Evolutionary conservation across 1,284 basidiomycete genomes (phyloP).

Genomic region (Leucocoprinus gongylophorus): DNA sequence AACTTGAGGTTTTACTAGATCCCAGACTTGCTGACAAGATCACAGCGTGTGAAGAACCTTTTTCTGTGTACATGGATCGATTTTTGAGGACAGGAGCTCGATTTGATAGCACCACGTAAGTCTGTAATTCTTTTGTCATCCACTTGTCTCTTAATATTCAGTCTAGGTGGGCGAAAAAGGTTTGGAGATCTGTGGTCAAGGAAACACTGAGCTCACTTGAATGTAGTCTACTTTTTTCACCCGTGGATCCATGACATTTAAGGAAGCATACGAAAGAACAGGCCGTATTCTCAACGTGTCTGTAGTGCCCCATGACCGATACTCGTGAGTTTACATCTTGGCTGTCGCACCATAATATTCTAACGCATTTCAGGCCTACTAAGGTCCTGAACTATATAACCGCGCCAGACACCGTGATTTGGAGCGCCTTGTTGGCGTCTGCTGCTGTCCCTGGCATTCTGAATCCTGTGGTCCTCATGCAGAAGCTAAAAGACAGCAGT

Average conservation of each 20-base stretch:
- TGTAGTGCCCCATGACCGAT: slow-evolving; percentile 91
- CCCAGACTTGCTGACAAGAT: slow-evolving; percentile 84
- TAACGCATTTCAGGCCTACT: slow-evolving; percentile 58
- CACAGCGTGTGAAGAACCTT: slow-evolving; percentile 86
- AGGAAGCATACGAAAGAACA: slow-evolving; percentile 90
- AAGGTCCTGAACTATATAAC: slow-evolving; percentile 96
- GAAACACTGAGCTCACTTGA: not conserved
- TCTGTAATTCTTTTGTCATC: slow-evolving; percentile 2
- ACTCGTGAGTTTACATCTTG: slow-evolving; percentile 55
- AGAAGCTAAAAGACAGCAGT: slow-evolving; percentile 79
- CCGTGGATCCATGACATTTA: slow-evolving; percentile 90
- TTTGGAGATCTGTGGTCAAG: slow-evolving; percentile 24
- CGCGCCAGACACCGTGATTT: slow-evolving; percentile 82
- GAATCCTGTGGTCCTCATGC: slow-evolving; percentile 89
- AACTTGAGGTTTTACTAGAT: slow-evolving; percentile 71
- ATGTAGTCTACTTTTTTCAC: slow-evolving; percentile 76
- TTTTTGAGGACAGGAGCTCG: slow-evolving; percentile 86
- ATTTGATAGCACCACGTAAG: slow-evolving; percentile 73
- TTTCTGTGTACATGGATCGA: slow-evolving; percentile 73
- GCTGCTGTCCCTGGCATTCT: slow-evolving; percentile 83
- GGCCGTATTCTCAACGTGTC: slow-evolving; percentile 93
- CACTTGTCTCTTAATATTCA: slow-evolving; percentile 4
- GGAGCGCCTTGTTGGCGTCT: slow-evolving; percentile 73
- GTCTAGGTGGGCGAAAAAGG: slow-evolving; percentile 83
- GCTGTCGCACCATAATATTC: slow-evolving; percentile 8